A percentile compares a stretch with the other conserved stretches of the same genome.
Evolutionary conservation across 2,329 filamentous ascomycete genomes (phyloP).

Genomic region (Monosporascus sp.): DNA sequence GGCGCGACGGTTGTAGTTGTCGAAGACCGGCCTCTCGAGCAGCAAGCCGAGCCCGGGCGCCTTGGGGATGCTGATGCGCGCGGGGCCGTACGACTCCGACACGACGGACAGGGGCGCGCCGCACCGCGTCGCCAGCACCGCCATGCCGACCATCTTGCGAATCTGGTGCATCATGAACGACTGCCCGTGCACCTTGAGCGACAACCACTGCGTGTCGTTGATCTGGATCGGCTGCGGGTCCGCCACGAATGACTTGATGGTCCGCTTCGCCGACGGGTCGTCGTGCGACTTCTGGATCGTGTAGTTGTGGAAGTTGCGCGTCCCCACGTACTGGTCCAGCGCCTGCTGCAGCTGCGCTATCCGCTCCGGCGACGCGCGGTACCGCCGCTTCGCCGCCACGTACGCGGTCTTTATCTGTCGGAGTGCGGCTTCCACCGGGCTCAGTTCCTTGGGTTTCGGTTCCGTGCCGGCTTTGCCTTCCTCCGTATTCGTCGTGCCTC

Average conservation of each 20-base stretch:
- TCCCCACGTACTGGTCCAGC: slow-evolving; percentile 73
- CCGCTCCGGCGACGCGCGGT: slow-evolving; percentile 71
- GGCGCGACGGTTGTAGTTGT: slow-evolving; percentile 76
- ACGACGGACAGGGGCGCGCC: slow-evolving; percentile 72
- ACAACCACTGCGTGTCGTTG: slow-evolving; percentile 91
- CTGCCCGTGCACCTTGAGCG: slow-evolving; percentile 92
- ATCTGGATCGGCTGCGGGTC: slow-evolving; percentile 75
- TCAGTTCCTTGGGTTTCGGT: slow-evolving; percentile 35
- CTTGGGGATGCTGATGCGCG: slow-evolving; percentile 85
- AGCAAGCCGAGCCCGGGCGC: slow-evolving; percentile 84
- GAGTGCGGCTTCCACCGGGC: slow-evolving; percentile 59
- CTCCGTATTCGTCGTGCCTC: slow-evolving; percentile 4
- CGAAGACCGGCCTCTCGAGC: slow-evolving; percentile 87
- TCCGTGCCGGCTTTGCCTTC: slow-evolving; percentile 12
- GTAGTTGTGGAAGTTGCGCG: slow-evolving; percentile 94
- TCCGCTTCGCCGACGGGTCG: slow-evolving; percentile 81
- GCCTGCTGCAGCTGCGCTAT: slow-evolving; percentile 70
- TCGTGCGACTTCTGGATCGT: slow-evolving; percentile 80
- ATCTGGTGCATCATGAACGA: slow-evolving; percentile 99
- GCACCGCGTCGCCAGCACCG: slow-evolving; percentile 75
- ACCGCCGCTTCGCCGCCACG: slow-evolving; percentile 74
- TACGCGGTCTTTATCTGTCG: slow-evolving; percentile 78
- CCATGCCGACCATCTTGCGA: slow-evolving; percentile 97
- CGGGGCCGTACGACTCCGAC: slow-evolving; percentile 64
- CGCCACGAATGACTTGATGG: slow-evolving; percentile 88